Percentiles rank a stretch among this genome's conserved stretches.
Evolutionary conservation across 2,329 filamentous ascomycete species (phyloP).

Genomic region (Alternaria hordeiaustralica): DNA sequence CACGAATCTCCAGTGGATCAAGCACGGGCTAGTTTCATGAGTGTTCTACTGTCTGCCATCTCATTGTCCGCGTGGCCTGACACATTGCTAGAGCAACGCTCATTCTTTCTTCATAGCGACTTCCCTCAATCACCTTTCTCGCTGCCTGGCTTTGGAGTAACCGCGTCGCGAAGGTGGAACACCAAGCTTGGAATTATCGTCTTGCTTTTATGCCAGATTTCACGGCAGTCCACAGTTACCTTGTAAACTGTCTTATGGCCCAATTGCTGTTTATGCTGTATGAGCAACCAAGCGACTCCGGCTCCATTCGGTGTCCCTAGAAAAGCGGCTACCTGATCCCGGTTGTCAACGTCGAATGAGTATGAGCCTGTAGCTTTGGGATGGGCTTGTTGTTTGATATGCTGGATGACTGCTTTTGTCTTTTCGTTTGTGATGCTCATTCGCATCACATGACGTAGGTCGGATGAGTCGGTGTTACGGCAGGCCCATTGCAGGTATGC

Average conservation of each 20-base stretch:
- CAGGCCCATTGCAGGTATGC: slow-evolving; percentile 11
- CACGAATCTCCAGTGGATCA: neutral
- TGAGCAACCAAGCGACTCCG: slow-evolving; percentile 13
- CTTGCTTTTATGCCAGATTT: neutral
- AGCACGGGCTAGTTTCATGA: neutral
- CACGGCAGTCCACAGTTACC: neutral
- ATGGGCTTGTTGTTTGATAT: neutral
- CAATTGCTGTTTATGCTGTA: slow-evolving; percentile 7
- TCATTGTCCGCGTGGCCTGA: neutral
- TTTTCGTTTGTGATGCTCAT: neutral
- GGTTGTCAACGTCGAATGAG: neutral
- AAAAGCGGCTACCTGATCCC: neutral
- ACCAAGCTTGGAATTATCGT: neutral
- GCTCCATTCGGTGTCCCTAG: slow-evolving; percentile 17
- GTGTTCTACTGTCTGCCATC: neutral
- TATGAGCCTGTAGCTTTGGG: neutral
- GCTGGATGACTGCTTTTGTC: neutral
- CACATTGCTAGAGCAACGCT: neutral
- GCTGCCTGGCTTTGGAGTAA: neutral
- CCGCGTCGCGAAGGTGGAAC: neutral
- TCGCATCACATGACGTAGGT: slow-evolving; percentile 1
- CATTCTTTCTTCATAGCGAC: neutral
- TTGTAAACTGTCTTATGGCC: slow-evolving; percentile 8
- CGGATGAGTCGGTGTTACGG: neutral
- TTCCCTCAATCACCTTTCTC: neutral